Base-by-base conservation (phyloP, 2,329 filamentous ascomycete genomes). In the Aureobasidium sp. region DNA sequence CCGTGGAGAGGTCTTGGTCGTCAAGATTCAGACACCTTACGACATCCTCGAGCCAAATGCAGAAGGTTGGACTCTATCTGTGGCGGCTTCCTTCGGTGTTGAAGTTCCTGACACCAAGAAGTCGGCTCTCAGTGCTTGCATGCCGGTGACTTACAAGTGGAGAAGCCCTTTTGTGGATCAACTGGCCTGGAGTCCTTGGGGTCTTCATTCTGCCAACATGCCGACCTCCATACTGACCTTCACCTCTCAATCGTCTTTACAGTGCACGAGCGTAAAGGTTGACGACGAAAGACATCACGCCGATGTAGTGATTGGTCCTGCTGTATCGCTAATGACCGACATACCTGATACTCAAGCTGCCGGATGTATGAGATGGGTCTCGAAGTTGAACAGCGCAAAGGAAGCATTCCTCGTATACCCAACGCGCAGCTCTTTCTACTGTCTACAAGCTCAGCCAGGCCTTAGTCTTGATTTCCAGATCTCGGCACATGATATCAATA, bases 121-220 rank as follows among this genome's bases (percentile, higher is more conserved):
- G 10, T 27, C 42, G 47, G 34, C 49, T 7, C 9, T 62, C 11
- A 39, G 39, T 13, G 48, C 54, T 44, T 64, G 60, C 39, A 15
- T 62, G 37, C 63, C 61, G 6, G 27, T 25, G 27, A 70, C 72
- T 7, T 65, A 68, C 41, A 65, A 72, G 39, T 63, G 66, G 39
- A 68, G 73, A 47, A 71, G 72, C 49, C 66, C 67, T 21, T 67
- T 70, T 57, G 68, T 74, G 15, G 69, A 69, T 10, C 71, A 74
- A 55, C 47, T 77, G 3, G 67, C 71, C 6, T 77, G 75, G 75
- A 75, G 75, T 63, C 74, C 75, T 3, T 77, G 75, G 75, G 59
- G 66, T 32, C 37, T 60, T 0, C 59, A 60, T 8, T 64, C 63
- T 0, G 65, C 65, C 9, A 63, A 63, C 9, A 61, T 64, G n/a